Evolutionary conservation across 345 rosid genomes (phyloP).

Genomic region (Lepidium sativum): DNA sequence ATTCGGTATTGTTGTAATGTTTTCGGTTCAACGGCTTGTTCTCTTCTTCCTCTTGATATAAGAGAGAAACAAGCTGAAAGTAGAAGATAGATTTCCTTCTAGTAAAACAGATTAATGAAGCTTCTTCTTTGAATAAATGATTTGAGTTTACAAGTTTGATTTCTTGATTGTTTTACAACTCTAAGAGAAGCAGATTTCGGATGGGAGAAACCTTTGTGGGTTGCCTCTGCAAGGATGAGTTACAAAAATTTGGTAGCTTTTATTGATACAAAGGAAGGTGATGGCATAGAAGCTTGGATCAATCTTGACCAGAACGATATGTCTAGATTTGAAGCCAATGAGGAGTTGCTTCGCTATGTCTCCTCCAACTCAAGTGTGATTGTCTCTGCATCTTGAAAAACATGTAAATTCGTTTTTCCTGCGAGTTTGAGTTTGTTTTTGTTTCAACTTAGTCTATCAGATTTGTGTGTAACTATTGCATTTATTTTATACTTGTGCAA

Average conservation of each 20-base stretch:
- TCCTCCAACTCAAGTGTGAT: conserved; percentile 8
- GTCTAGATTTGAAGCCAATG: conserved; percentile 12
- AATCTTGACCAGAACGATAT: conserved; percentile 12
- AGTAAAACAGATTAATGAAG: too few species aligned
- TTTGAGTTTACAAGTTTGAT: too few species aligned
- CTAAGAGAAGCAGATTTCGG: conserved; percentile 22
- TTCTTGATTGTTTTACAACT: too few species aligned
- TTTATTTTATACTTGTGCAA: neutral
- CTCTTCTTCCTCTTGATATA: too few species aligned
- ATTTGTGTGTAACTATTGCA: too few species aligned
- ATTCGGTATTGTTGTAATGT: too few species aligned
- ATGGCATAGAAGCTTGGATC: conserved; percentile 22
- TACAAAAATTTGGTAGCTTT: conserved; percentile 9
- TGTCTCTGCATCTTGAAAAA: neutral
- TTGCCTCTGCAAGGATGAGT: conserved; percentile 8
- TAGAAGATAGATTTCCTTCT: too few species aligned
- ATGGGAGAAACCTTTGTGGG: conserved; percentile 22
- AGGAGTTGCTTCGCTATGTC: conserved; percentile 12
- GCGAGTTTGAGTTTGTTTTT: neutral
- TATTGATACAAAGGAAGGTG: conserved; percentile 10
- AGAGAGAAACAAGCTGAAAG: too few species aligned
- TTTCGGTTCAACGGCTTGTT: too few species aligned
- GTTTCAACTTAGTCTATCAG: neutral
- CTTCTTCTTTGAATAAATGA: too few species aligned
- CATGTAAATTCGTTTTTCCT: neutral